Evolutionary conservation across 306 rosid species (phyloP), one percentile per base, ranked within the genome.

Genomic region (Quercus variabilis): DNA sequence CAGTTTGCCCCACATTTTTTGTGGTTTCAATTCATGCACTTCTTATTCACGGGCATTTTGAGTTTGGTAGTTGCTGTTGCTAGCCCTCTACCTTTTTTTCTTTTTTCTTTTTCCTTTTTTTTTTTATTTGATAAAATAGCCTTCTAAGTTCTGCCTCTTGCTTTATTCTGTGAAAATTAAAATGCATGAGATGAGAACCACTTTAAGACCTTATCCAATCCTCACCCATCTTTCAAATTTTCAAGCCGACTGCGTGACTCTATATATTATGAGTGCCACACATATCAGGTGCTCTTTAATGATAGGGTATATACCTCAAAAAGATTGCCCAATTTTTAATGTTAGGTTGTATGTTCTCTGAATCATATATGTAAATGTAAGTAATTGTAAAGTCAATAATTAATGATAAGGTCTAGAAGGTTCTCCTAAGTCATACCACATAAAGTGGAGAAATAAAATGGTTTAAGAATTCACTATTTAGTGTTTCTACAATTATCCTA

Each of bases 1-100:
- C n/a, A 69, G 11, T 71, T 54, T 46, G 11, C n/a, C 55, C 63
- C 55, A 62, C 60, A n/a, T 58, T 41, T 41, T 41, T 5, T 51
- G 46, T 78, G 46, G 77, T 52, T 68, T 59, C 26, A 25, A 25
- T 25, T 25, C 28, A 19, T 55, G 59, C 56, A 30, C 71, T 35
- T 54, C 52, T 30, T 23, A 52, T 76, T 85, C 79, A 73, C 30
- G 77, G 23, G 79, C 55, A 74, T 31, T 70, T 31, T 28, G 6
- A 21, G 33, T 68, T 70, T 55, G 76, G 67, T 75, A 33, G 82
- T 81, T 77, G 83, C 78, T 76, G 71, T n/a, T 65, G 64, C 43
- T 49, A 11, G 54, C 54, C 54, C 15, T 49, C 54, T 12, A 49
- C 54, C 54, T 12, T 3, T 49, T 49, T 10, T 13, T 49, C 17